phyloP scores from a whole-genome alignment of 352 stramenopile species.

The Phytophthora pseudosyringae region DNA sequence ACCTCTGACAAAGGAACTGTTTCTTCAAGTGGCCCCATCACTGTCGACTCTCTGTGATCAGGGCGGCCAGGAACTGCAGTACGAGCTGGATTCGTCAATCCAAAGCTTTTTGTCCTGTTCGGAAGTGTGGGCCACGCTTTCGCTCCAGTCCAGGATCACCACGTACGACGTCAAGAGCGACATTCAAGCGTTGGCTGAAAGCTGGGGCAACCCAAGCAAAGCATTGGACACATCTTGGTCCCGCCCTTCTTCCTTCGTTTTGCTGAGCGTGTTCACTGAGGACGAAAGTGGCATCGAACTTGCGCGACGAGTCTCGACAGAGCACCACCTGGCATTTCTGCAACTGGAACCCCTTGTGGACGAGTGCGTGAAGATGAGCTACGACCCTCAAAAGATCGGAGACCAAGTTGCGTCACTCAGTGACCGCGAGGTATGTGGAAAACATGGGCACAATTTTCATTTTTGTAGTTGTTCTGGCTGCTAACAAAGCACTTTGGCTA shows the following conservation, averaged over 20 bases:
- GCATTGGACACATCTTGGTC: conserved; percentile 32
- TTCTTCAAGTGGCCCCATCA: conserved; percentile 18
- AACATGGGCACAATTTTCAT: not conserved
- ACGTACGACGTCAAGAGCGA: conserved; percentile 25
- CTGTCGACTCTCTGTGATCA: not conserved
- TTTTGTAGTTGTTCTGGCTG: not conserved
- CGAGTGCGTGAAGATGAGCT: conserved; percentile 57
- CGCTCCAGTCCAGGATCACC: conserved; percentile 21
- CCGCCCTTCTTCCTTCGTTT: conserved; percentile 23
- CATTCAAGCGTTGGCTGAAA: conserved; percentile 22
- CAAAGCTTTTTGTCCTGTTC: conserved; percentile 32
- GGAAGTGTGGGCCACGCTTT: conserved; percentile 38
- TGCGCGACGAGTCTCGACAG: conserved; percentile 36
- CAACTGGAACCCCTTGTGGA: conserved; percentile 58
- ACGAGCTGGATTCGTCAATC: conserved; percentile 35
- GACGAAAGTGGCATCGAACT: conserved; percentile 29
- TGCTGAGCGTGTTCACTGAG: conserved; percentile 43
- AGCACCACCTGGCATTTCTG: conserved; percentile 46
- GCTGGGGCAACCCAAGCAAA: conserved; percentile 7
- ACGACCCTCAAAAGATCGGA: conserved; percentile 57
- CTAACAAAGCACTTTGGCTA: conserved; percentile 4
- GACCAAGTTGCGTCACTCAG: conserved; percentile 38
- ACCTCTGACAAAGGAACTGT: conserved; percentile 29
- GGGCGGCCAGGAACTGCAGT: conserved; percentile 21
- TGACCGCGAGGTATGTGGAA: conserved; percentile 53